These are phyloP conservation scores for Syzygium malaccense DNA, from an alignment of 441 rosid genomes.

Conservation along the genomic window DNA sequence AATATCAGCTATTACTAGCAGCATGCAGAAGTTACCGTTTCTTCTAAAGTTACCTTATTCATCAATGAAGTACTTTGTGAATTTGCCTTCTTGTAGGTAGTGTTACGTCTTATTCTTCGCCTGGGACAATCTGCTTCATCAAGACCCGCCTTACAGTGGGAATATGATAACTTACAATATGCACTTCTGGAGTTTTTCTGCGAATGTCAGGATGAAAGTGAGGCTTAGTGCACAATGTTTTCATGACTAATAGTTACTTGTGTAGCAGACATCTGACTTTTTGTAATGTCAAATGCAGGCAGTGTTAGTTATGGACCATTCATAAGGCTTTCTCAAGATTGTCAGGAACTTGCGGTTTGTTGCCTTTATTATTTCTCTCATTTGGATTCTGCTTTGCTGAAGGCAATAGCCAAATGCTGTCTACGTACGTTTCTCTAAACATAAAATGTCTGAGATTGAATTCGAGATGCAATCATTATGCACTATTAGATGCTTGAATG, in stretches of 20 bases:
- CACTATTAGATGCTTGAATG: not conserved
- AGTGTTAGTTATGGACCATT: constrained; percentile 55
- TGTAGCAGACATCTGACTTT: constrained; percentile 4
- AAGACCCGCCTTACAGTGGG: constrained; percentile 33
- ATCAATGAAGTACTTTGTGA: constrained; percentile 4
- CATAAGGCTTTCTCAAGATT: constrained; percentile 52
- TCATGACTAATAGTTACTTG: constrained; percentile 4
- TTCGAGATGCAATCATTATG: not conserved
- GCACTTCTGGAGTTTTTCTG: constrained; percentile 49
- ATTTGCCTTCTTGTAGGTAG: constrained; percentile 35
- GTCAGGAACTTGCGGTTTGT: constrained; percentile 63
- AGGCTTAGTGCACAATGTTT: not conserved
- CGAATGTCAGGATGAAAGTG: constrained; percentile 47
- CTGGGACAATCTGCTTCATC: constrained; percentile 50
- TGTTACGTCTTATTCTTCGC: constrained; percentile 62
- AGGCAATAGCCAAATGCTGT: constrained; percentile 62
- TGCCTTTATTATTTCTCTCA: constrained; percentile 68
- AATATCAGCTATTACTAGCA: not conserved
- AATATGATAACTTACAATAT: constrained; percentile 44
- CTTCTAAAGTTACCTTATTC: not conserved
- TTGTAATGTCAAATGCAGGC: constrained; percentile 33
- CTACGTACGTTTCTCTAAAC: constrained; percentile 37
- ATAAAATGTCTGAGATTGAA: not conserved
- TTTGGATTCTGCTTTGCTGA: constrained; percentile 43
- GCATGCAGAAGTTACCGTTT: not conserved